A percentile compares a stretch with the other conserved stretches of the same genome.
phyloP scores from a whole-genome alignment of 768 basidiomycete species.

The Podaxis rugospora region DNA sequence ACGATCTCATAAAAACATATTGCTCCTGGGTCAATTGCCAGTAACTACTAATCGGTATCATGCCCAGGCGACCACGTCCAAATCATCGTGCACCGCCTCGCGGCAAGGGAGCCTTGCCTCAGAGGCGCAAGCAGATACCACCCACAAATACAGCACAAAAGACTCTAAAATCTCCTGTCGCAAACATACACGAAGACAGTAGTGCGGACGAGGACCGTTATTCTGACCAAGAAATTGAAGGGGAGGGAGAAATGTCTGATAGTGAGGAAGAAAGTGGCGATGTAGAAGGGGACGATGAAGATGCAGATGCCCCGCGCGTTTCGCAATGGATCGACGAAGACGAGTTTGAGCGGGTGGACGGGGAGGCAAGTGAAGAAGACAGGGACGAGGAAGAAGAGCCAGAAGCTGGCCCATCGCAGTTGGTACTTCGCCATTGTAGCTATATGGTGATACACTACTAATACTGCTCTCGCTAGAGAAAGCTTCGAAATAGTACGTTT shows the following conservation, averaged over 20 bases:
- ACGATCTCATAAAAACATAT: background rate
- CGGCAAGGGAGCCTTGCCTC: background rate
- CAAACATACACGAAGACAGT: background rate
- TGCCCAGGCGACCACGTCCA: constrained; percentile 37
- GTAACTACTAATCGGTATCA: constrained; percentile 10
- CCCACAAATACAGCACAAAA: background rate
- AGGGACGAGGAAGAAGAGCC: constrained; percentile 24
- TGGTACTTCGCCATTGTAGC: constrained; percentile 17
- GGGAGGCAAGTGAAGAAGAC: constrained; percentile 42
- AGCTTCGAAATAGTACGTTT: constrained; percentile 22
- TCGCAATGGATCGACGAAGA: constrained; percentile 25
- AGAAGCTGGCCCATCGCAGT: constrained; percentile 25
- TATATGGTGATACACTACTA: background rate
- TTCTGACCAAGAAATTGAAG: constrained; percentile 3
- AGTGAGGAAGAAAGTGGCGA: constrained; percentile 10
- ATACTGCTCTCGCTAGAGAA: constrained; percentile 15
- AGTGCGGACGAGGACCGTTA: constrained; percentile 14
- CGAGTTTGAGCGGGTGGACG: constrained; percentile 18
- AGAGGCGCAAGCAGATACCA: background rate
- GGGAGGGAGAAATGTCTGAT: background rate
- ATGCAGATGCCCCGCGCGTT: constrained; percentile 20
- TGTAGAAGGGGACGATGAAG: constrained; percentile 16
- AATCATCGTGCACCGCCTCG: background rate
- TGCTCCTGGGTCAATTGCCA: background rate
- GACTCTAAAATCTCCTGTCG: background rate